Evolutionary conservation across 2,329 filamentous ascomycete species (phyloP), one percentile per base, ranked within the genome.

Genomic region (Fusarium pilosicola): DNA sequence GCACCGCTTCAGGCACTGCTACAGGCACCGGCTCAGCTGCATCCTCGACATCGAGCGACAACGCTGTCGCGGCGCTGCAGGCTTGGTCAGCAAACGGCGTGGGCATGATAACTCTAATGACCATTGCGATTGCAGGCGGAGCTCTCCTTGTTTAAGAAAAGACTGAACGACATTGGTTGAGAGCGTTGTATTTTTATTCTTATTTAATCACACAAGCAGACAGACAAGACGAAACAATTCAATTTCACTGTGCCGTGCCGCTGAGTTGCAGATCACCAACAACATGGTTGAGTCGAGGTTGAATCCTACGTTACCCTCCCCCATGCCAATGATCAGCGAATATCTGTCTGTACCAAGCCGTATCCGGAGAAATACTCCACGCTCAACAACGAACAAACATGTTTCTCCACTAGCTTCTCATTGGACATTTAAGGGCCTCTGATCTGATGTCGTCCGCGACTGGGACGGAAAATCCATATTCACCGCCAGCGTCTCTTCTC

Each of bases 101-200:
- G 62, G 68, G 62, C 48, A 73, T 61, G 55, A 68, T 81, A 41
- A 74, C 79, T 32, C 59, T 74, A 22, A 56, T 80, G 58, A 74
- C 76, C 34, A 79, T 82, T 76, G 77, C 72, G 15, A 59, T 79
- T 44, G 73, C 78, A 15, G 81, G 80, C 15, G 79, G 76, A 26
- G 80, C 77, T 57, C 41, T 81, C 20, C 70, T 81, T 66, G 59
- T 80, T 54, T 81, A 76, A 36, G 34, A 74, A 44, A 24, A 42
- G 12, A 12, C n/a, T 22, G 44, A 15, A 48, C 45, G 32, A 6
- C 39, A 65, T 26, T 58, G 63, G 32, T 30, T 49, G 32, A 30
- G 10, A 26, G 52, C 41, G 44, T n/a, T 68, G 38, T 65, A 48
- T 45, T 68, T 70, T 39, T 34, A 32, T 32, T 32, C 2, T 8